Base-by-base conservation (phyloP, 139 green algal genomes). In the Penium margaritaceum region DNA sequence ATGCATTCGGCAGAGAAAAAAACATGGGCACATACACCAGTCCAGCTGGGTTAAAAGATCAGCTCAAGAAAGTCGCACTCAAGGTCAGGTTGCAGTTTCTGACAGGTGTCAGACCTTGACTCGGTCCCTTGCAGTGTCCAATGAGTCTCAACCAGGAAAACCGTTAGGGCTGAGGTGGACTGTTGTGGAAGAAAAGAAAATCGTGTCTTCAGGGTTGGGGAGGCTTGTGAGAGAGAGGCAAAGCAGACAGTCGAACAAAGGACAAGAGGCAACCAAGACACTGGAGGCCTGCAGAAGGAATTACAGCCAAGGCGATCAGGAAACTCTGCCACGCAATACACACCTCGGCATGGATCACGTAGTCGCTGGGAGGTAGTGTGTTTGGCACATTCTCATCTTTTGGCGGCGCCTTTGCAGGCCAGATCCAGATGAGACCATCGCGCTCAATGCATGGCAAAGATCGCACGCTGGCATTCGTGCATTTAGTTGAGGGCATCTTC, bases 391-490 rank as follows among this genome's bases (percentile, higher is more conserved):
- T 62, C 2, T 69, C 74, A 39, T 54, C 35, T 38, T 21, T 30
- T 14, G 65, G 66, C 35, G 29, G 33, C 34, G 55, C 53, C 9
- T 75, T 47, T 2, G 76, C 80, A 3, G 79, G 70, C 75, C 74
- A 88, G 29, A 84, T 46, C 69, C 90, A 98, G 5, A 99, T 74
- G 71, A 98, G 90, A 15, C 92, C 94, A 47, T 97, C 92, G 37
- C 85, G 84, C 84, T 99, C 94, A 0, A 81, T 71, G 41, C 87
- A 85, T 0, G 88, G 87, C 74, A 97, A 78, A 30, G 88, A 70
- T 0, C 78, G 67, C 37, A 98, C 91, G 1, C 75, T 47, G n/a
- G 96, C 85, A 5, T 70, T 61, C 29, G 47, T 70, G 21, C 67
- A 35, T 17, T 27, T 44, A 5, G 89, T 97, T 33, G 83, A 91